These are phyloP conservation scores for Sporodiniella umbellata DNA, from an alignment of 371 early-diverging fungal genomes.

Conservation along the genomic window DNA sequence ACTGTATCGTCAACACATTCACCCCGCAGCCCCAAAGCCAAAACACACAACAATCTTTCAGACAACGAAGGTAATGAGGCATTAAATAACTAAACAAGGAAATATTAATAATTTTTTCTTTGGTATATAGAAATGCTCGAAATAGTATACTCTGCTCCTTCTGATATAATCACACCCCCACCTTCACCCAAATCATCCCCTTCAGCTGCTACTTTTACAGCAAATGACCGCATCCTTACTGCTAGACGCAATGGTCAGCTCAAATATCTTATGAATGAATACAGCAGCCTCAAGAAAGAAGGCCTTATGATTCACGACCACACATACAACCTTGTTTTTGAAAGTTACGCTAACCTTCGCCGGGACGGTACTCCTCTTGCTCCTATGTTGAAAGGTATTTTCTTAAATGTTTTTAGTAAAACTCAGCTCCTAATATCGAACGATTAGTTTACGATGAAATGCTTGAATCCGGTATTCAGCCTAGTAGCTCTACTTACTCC, in stretches of 20 bases:
- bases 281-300: constrained; percentile 31
- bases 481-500: constrained; percentile 40
- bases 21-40: constrained; percentile 8
- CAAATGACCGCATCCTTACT: constrained; percentile 25
- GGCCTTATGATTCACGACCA: constrained; percentile 26
- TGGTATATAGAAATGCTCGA: constrained; percentile 7
- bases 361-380: constrained; percentile 34
- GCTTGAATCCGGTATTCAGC: constrained; percentile 32
- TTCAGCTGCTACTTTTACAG: constrained; percentile 17
- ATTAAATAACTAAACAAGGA: too few relatives aligned
- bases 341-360: constrained; percentile 32
- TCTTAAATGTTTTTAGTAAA: neutral
- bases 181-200: constrained; percentile 28
- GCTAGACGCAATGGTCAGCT: constrained; percentile 36
- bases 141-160: constrained; percentile 11
- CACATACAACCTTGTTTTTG: constrained; percentile 44
- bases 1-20: neutral
- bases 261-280: constrained; percentile 28
- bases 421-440: neutral
- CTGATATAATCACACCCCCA: constrained; percentile 26
- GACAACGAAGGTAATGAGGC: neutral
- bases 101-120: too few relatives aligned
- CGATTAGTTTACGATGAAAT: constrained; percentile 45
- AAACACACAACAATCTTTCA: neutral
- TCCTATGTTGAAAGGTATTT: constrained; percentile 35